Conservation (phyloP, 1,284 basidiomycete genomes). For the Hemileia vastatrix region DNA sequence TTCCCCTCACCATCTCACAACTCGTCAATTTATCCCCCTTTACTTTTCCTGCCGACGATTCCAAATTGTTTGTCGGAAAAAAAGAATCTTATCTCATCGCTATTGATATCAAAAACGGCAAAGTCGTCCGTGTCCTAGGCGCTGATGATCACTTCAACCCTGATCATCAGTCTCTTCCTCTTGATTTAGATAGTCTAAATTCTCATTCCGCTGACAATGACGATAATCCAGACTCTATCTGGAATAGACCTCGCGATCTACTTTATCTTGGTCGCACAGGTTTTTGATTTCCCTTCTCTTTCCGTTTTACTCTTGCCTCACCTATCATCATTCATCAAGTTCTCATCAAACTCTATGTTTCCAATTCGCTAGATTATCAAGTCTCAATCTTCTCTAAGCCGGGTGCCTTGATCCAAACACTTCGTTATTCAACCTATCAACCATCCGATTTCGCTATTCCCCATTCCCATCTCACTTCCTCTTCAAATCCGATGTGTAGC, state of each 20-base stretch:
- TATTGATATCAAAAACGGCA: slow-evolving; percentile 71
- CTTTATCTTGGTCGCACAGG: slow-evolving; percentile 73
- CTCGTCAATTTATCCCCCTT: slow-evolving; percentile 79
- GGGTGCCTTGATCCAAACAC: slow-evolving; percentile 54
- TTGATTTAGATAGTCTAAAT: slow-evolving; percentile 1
- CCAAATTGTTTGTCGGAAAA: slow-evolving; percentile 66
- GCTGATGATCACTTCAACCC: slow-evolving; percentile 29
- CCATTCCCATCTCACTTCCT: slow-evolving; percentile 14
- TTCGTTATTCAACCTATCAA: slow-evolving; percentile 71
- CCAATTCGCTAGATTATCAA: slow-evolving; percentile 39
- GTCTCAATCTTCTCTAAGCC: slow-evolving; percentile 42
- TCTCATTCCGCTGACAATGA: slow-evolving; percentile 27
- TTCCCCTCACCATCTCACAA: slow-evolving; percentile 74
- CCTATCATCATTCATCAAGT: not conserved
- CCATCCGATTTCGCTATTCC: slow-evolving; percentile 59
- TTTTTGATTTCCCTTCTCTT: slow-evolving; percentile 45
- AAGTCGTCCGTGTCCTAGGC: slow-evolving; percentile 64
- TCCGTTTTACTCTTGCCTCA: not conserved
- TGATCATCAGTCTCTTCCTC: slow-evolving; percentile 1
- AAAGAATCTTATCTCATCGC: slow-evolving; percentile 72
- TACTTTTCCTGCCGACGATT: slow-evolving; percentile 60
- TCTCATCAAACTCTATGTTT: not conserved
- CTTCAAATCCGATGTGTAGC: slow-evolving; percentile 56
- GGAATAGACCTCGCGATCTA: slow-evolving; percentile 43
- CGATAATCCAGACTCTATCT: slow-evolving; percentile 29